Conservation (phyloP, 2,329 filamentous ascomycete genomes). For the Aureobasidium melanogenum region DNA sequence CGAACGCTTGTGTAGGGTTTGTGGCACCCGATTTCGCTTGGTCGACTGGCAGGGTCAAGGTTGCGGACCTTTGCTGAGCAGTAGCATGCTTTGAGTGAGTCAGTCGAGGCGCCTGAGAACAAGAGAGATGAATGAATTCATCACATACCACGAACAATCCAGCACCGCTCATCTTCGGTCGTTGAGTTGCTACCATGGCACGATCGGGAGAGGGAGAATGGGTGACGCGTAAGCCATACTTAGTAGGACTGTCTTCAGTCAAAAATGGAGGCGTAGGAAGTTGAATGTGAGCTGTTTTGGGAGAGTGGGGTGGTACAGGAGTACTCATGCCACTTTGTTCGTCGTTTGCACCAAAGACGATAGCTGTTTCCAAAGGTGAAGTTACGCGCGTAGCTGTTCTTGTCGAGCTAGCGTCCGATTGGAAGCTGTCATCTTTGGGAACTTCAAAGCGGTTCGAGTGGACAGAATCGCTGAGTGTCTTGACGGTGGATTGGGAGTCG, state of each 20-base stretch:
- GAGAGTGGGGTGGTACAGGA: constrained; percentile 5
- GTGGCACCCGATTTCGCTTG: neutral
- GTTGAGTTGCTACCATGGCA: neutral
- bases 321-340: constrained; percentile 12
- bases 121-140: neutral
- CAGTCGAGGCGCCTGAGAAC: neutral
- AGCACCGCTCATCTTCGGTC: constrained; percentile 14
- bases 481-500: neutral
- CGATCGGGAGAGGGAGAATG: constrained; percentile 10
- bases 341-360: neutral
- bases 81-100: neutral
- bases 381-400: constrained; percentile 6
- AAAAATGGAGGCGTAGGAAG: constrained; percentile 14
- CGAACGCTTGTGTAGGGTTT: neutral
- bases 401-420: constrained; percentile 1
- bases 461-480: neutral
- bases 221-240: constrained; percentile 13
- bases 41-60: neutral
- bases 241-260: constrained; percentile 15
- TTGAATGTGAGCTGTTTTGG: constrained; percentile 4
- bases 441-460: neutral
- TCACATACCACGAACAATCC: constrained; percentile 14
- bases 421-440: neutral
- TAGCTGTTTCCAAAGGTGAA: neutral
- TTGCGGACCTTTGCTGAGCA: constrained; percentile 1